These are phyloP conservation scores for Symbiodinium natans DNA, from an alignment of 73 alveolate species.

Conservation along the genomic window DNA sequence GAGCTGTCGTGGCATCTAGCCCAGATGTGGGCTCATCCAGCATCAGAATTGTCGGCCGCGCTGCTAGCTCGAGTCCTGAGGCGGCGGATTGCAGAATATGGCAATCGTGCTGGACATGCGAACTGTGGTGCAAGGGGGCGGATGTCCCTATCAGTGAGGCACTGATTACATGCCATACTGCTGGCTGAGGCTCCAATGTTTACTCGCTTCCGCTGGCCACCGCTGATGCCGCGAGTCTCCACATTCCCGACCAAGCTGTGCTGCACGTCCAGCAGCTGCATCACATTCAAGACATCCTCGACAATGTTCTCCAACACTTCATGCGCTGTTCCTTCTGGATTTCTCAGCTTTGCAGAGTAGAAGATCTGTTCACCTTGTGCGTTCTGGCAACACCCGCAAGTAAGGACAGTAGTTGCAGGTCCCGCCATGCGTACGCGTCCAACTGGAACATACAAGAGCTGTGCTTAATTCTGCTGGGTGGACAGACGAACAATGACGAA, in stretches of 20 bases:
- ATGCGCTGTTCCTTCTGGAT: constrained; percentile 40
- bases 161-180: too few species aligned
- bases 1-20: constrained; percentile 64
- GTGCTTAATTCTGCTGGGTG: background rate
- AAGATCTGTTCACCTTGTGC: constrained; percentile 50
- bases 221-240: constrained; percentile 20
- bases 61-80: constrained; percentile 71
- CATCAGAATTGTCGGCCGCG: constrained; percentile 77
- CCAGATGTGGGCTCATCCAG: constrained; percentile 81
- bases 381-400: background rate
- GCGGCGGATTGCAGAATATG: background rate
- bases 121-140: too few species aligned
- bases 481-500: too few species aligned
- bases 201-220: constrained; percentile 87
- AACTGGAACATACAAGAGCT: too few species aligned
- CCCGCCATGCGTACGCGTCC: too few species aligned
- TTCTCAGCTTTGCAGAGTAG: constrained; percentile 70
- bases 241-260: constrained; percentile 25
- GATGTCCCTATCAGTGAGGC: too few species aligned
- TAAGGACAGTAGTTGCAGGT: background rate
- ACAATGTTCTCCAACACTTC: constrained; percentile 19
- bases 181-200: constrained; percentile 42
- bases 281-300: constrained; percentile 73
- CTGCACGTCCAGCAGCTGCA: constrained; percentile 80
- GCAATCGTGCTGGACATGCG: background rate